A percentile compares a stretch with the other conserved stretches of the same genome.
Evolutionary conservation across 306 rosid species (phyloP).

Genomic region (Canavalia gladiata): DNA sequence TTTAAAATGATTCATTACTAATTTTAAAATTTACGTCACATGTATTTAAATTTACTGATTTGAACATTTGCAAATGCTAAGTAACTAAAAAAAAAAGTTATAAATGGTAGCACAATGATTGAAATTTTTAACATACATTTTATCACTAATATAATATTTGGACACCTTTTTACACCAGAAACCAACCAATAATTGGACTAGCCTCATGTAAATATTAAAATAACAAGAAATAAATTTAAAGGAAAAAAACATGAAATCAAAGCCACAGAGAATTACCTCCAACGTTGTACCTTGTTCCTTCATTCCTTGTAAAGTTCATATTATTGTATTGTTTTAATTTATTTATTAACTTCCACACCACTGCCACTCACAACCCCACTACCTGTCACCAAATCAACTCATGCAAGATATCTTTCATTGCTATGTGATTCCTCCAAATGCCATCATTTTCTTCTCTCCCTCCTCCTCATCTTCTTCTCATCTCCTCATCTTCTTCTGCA

Average conservation of each 20-base stretch:
- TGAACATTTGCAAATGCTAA: too few species aligned
- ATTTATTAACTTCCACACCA: neutral
- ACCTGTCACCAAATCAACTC: constrained; percentile 41
- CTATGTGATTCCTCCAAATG: constrained; percentile 44
- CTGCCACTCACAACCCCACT: constrained; percentile 36
- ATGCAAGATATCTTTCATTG: constrained; percentile 37
- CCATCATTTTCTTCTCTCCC: constrained; percentile 41
- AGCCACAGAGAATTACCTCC: neutral
- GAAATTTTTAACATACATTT: neutral
- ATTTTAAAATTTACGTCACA: too few species aligned
- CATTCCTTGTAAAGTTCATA: constrained; percentile 2
- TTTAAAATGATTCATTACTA: too few species aligned
- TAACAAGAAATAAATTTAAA: neutral
- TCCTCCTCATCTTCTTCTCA: neutral
- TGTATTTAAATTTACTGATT: too few species aligned
- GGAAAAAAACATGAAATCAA: neutral
- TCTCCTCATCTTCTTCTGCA: neutral
- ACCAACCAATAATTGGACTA: neutral
- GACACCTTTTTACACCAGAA: neutral
- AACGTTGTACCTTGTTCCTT: neutral
- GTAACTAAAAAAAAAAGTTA: too few species aligned
- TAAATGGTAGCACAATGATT: neutral
- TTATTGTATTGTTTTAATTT: neutral
- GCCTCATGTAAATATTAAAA: neutral
- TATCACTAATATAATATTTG: neutral